Percentiles rank a stretch among this genome's conserved stretches.
Evolutionary conservation across 495 filamentous ascomycete genomes (phyloP).

Genomic region (Penicillium fimorum): DNA sequence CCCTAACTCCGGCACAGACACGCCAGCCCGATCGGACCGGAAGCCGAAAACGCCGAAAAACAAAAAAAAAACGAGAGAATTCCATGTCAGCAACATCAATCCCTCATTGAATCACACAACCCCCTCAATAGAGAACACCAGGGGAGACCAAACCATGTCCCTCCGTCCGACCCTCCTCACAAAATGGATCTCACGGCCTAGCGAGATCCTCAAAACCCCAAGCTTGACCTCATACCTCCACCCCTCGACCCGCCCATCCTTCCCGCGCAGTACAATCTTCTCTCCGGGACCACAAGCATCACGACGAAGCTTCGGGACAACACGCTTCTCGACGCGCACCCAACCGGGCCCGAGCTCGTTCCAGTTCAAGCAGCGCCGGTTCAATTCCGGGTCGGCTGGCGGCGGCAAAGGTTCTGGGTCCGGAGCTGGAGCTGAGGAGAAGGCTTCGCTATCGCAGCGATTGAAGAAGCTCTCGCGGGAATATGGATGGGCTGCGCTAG

Average conservation of each 20-base stretch:
- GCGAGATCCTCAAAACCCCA: conserved; percentile 16
- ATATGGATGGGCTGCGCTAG: conserved; percentile 93
- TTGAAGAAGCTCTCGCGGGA: conserved; percentile 83
- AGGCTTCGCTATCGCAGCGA: conserved; percentile 61
- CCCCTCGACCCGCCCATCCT: conserved; percentile 2
- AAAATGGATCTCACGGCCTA: conserved; percentile 26
- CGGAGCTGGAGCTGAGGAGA: conserved; percentile 25
- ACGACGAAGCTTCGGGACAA: conserved; percentile 8
- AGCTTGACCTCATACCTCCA: conserved; percentile 2
- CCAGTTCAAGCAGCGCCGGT: conserved; percentile 23
- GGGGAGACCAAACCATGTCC: conserved; percentile 16
- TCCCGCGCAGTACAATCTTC: conserved; percentile 2
- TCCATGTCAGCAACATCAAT: conserved; percentile 1
- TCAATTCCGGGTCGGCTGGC: conserved; percentile 28
- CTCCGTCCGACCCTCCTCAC: conserved; percentile 21
- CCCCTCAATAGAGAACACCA: neutral
- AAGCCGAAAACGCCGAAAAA: conserved; percentile 18
- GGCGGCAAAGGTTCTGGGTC: neutral
- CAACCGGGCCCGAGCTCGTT: conserved; percentile 7
- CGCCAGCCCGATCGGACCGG: conserved; percentile 10
- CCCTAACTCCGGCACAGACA: conserved; percentile 5
- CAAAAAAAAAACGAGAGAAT: conserved; percentile 9
- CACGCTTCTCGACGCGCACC: conserved; percentile 1
- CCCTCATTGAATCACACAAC: neutral
- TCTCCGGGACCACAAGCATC: conserved; percentile 2